Evolutionary conservation across 1,284 basidiomycete genomes (phyloP), one percentile per base, ranked within the genome.

Genomic region (Ceratobasidium sp.): DNA sequence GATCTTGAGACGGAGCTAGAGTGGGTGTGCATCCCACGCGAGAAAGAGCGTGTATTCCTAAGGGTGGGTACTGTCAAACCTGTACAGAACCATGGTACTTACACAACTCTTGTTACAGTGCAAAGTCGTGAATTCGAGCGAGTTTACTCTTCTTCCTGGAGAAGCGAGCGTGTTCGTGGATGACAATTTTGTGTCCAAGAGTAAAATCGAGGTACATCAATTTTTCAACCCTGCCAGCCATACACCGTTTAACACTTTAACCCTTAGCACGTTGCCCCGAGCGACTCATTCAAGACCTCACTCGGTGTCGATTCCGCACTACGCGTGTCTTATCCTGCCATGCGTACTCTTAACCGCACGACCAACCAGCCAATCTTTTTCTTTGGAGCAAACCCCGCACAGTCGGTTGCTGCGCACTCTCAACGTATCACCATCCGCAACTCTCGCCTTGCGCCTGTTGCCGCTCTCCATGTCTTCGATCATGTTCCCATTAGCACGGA

Each of bases 391-490:
- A 54, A 70, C 65, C 78, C 62, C 11, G 22, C 78, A 64, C 68
- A 76, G 11, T 68, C 75, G 15, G 77, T 73, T 32, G 78, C 80
- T 2, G 70, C 77, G 6, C 79, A 73, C 75, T 70, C 76, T 32
- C 81, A 82, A 46, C 68, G 76, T 34, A 80, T 82, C 43, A 76
- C 73, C 25, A 57, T 82, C 29, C 80, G 79, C 54, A 81, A 82
- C 65, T 77, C 79, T 2, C 80, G 80, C 9, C 46, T 46, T 15
- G 46, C 65, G 3, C 25, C 66, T 4, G 61, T 81, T 22, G 62
- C 66, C 0, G 43, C 71, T 34, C 69, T 82, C 9, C 61, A 80
- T 61, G 65, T 81, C 9, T 76, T 76, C 43, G 81, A 81, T 37
- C 79, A 79, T 29, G 76, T 81, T 19, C 80, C 80, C 6, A 70